Base-by-base conservation (phyloP, 2,329 filamentous ascomycete genomes). In the Dothideomycetidae sp. region DNA sequence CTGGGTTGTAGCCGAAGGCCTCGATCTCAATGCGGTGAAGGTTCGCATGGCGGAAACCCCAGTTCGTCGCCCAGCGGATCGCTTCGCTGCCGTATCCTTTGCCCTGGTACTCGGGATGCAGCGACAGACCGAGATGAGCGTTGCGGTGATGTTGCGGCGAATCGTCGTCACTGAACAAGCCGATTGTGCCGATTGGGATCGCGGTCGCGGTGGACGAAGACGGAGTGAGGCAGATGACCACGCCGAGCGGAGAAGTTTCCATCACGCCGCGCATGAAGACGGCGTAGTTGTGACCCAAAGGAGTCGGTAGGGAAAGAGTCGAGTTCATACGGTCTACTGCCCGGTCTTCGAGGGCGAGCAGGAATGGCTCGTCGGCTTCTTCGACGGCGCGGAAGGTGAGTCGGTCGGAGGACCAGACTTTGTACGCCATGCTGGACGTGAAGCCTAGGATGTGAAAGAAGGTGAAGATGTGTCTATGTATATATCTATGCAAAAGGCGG, bases 41-140 rank as follows among this genome's bases (percentile, higher is more conserved):
- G 0, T 59, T 60, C 1, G 55, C 63, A n/a, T 52, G 51, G 4
- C 48, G 44, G 43, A 70, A 70, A 0, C 59, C 60, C 57, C 64
- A 69, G 16, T 63, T 55, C 3, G 67, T 44, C 1, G 50, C 57
- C 65, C 64, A 71, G 16, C 53, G 50, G 31, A 70, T 61, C 1
- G 62, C 60, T 44, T 69, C 66, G 5, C 45, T 47, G 1, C 66
- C 66, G 37, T 68, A 69, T 0, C 66, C 64, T 14, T 54, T 44
- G 0, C 53, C 51, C 37, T 64, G 59, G 36, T 58, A 56, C 0
- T 39, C 5, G 0, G 50, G 45, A 2, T 56, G 44, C 4, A 68
- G 51, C 0, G 49, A 46, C n/a, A 67, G 50, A 0, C 55, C 59
- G 5, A 68, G 50, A 29, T 59, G 53, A 10, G 58, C 56, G 43